Conservation (phyloP, 495 filamentous ascomycete genomes). For the Pyrenula massariospora region DNA sequence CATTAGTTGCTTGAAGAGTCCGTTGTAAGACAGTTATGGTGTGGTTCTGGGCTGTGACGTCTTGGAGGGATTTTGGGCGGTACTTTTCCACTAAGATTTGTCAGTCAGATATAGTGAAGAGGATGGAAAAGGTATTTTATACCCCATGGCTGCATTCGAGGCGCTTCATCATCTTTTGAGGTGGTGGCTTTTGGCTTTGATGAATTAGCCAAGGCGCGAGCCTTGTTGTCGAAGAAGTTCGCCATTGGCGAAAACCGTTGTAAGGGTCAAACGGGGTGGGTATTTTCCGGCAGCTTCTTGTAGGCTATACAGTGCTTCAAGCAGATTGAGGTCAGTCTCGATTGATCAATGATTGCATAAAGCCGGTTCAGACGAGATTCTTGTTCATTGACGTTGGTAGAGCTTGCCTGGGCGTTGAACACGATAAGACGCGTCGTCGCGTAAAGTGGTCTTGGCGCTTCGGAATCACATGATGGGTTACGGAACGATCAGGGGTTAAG, state of each 20-base stretch:
- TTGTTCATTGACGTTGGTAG: no score
- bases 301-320: no score
- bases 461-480: neutral
- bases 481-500: no score
- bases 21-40: constrained; percentile 85
- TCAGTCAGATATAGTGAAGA: neutral
- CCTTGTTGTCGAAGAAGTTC: constrained; percentile 92
- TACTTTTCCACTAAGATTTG: neutral
- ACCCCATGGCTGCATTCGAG: constrained; percentile 81
- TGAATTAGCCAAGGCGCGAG: constrained; percentile 70
- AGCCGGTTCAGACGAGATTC: no score
- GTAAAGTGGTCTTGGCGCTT: neutral
- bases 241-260: constrained; percentile 18
- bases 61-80: constrained; percentile 81
- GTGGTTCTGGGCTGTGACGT: constrained; percentile 97
- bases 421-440: neutral
- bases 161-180: constrained; percentile 48
- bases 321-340: no score
- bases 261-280: no score
- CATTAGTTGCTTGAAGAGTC: constrained; percentile 89
- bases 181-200: constrained; percentile 40
- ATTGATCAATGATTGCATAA: no score
- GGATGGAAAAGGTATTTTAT: constrained; percentile 64
- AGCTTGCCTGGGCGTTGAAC: no score
- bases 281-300: no score